Percentiles rank a stretch among this genome's conserved stretches.
These are phyloP conservation scores for Torrubiella hemipterigena DNA, from an alignment of 2,329 filamentous ascomycete genomes.

Conservation along the genomic window DNA sequence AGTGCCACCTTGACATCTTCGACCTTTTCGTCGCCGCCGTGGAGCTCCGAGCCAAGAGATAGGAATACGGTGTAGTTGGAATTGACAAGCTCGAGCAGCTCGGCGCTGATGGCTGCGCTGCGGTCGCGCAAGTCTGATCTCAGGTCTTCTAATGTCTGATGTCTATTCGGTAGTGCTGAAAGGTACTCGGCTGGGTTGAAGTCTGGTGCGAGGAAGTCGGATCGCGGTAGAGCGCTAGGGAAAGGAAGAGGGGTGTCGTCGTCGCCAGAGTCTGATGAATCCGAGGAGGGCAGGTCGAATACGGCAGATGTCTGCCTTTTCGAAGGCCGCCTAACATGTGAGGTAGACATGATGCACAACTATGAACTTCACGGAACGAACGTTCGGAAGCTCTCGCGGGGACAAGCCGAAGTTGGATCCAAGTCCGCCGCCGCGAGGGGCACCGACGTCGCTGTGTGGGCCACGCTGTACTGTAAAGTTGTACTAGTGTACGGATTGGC, in stretches of 20 bases:
- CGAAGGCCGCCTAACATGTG: too few relatives aligned
- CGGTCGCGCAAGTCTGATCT: conserved; percentile 75
- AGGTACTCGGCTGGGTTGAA: conserved; percentile 80
- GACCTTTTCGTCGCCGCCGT: conserved; percentile 81
- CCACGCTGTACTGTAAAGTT: too few relatives aligned
- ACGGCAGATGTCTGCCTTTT: conserved; percentile 10
- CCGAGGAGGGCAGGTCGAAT: conserved; percentile 30
- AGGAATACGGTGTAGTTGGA: conserved; percentile 89
- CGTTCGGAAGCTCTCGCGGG: too few relatives aligned
- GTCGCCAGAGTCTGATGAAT: conserved; percentile 25
- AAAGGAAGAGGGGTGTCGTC: conserved; percentile 72
- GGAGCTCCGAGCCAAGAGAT: conserved; percentile 66
- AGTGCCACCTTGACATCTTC: conserved; percentile 83
- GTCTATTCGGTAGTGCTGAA: conserved; percentile 66
- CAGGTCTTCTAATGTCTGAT: conserved; percentile 92
- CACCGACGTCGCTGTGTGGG: too few relatives aligned
- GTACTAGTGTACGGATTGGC: too few relatives aligned
- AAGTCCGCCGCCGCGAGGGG: too few relatives aligned
- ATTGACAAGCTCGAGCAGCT: conserved; percentile 90
- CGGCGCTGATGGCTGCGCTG: conserved; percentile 66
- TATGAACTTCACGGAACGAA: too few relatives aligned
- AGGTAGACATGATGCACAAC: too few relatives aligned
- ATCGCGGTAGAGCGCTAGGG: conserved; percentile 69
- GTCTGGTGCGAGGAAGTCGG: conserved; percentile 64
- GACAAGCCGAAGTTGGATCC: too few relatives aligned